phyloP scores from a whole-genome alignment of 768 basidiomycete species.

The Macrolepiota albuminosa region DNA sequence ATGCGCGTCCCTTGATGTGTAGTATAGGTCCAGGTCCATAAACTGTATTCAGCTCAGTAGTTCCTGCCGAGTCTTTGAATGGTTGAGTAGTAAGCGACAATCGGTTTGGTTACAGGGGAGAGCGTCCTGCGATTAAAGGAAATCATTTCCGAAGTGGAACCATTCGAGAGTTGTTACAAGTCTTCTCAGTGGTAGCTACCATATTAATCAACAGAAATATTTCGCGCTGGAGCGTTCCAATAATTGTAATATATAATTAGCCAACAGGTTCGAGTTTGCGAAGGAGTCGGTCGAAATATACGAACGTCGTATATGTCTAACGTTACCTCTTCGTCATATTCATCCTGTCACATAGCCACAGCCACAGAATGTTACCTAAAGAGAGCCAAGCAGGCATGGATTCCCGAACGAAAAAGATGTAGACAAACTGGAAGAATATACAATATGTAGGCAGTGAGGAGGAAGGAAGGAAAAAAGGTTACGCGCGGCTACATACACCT shows the following conservation, averaged over 20 bases:
- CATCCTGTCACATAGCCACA: neutral
- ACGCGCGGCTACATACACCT: conserved; percentile 16
- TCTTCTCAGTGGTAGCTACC: neutral
- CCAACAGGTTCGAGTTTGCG: neutral
- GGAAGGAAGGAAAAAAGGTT: conserved; percentile 13
- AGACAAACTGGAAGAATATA: conserved; percentile 16
- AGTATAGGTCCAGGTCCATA: too few species aligned
- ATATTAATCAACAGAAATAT: neutral
- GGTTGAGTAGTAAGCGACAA: neutral
- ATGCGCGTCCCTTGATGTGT: too few species aligned
- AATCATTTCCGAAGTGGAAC: neutral
- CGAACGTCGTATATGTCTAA: neutral
- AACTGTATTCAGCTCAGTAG: too few species aligned
- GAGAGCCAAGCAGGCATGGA: neutral
- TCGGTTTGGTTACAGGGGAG: neutral
- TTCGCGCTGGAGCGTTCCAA: neutral
- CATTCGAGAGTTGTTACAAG: neutral
- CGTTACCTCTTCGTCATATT: neutral
- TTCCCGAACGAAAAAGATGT: conserved; percentile 11
- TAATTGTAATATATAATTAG: neutral
- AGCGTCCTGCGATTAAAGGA: neutral
- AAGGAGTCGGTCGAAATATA: neutral
- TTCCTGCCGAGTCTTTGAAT: too few species aligned
- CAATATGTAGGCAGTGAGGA: conserved; percentile 16
- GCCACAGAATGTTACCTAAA: neutral